Evolutionary conservation across 164 flowering plant genomes (phyloP), one percentile per base, ranked within the genome.

Genomic region (Nymphaea colorata): DNA sequence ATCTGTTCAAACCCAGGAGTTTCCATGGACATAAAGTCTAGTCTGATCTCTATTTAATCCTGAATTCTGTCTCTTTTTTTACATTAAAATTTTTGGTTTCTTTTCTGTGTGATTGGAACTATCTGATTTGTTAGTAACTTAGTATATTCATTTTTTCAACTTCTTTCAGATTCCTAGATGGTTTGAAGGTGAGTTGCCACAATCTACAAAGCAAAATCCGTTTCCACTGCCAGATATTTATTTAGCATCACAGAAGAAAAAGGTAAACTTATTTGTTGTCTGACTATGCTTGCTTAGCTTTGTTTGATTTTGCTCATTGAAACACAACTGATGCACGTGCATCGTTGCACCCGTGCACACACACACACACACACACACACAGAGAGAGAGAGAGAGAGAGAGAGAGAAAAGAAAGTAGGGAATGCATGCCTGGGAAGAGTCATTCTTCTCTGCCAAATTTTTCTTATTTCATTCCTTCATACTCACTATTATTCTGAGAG

Each of bases 221-320:
- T 92, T 95, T 76, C 76, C 78, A 51, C 76, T 95, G 75, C 99
- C 99, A 42, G 97, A 87, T 70, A 70, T 75, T 73, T 95, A 92
- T 74, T 60, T 79, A 78, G 71, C 79, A 67, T 82, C 96, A 47
- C 98, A 90, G 75, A 80, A 81, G 74, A 89, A 79, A 83, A 90
- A 87, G 76, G 99, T 95, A 80, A 41, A 15, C 14, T 8, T 10
- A 25, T 25, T 51, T 51, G 14, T 51, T 51, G 91, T 82, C 64
- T 17, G 17, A 61, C 41, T 61, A 61, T 12, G 10, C 59, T 8
- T 55, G 59, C 59, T 55, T 16, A 10, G 2, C 16, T 55, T 55
- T 55, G 1, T 25, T 25, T 25, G 36, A 25, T 25, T 25, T 25
- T 25, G 36, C 36, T 25, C 36, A 25, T 25, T 25, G 36, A 25